Evolutionary conservation across 2,329 filamentous ascomycete species (phyloP).

Genomic region (Dendrostoma leiphaemia): DNA sequence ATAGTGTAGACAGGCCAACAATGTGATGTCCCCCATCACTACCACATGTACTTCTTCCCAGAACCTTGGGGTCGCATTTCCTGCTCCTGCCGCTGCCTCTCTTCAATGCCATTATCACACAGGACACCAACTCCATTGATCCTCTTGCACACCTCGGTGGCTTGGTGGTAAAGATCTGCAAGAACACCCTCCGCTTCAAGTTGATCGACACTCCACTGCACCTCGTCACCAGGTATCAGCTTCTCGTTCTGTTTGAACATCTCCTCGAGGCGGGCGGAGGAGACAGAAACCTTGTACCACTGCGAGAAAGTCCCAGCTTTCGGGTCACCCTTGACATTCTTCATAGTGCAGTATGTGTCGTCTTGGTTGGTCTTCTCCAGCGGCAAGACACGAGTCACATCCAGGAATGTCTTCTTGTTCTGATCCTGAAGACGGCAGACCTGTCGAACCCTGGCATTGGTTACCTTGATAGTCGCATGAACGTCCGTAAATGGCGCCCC

Average conservation of each 20-base stretch:
- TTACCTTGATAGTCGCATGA: background rate
- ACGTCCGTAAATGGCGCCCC: background rate
- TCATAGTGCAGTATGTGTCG: background rate
- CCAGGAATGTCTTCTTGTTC: conserved; percentile 22
- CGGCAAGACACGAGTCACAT: conserved; percentile 21
- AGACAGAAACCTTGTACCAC: conserved; percentile 31
- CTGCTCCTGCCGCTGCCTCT: background rate
- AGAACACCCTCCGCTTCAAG: conserved; percentile 21
- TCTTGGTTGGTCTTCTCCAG: background rate
- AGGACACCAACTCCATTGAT: conserved; percentile 30
- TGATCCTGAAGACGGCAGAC: conserved; percentile 1
- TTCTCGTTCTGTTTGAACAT: conserved; percentile 25
- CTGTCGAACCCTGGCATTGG: conserved; percentile 12
- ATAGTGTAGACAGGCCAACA: too few species aligned
- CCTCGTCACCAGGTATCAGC: conserved; percentile 24
- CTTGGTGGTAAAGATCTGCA: conserved; percentile 23
- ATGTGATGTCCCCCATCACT: background rate
- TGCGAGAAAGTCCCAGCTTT: conserved; percentile 11
- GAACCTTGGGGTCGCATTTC: background rate
- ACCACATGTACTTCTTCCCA: background rate
- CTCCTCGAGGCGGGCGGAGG: conserved; percentile 25
- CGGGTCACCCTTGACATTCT: background rate
- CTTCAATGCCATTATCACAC: conserved; percentile 8
- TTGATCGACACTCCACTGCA: conserved; percentile 22
- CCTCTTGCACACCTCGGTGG: conserved; percentile 25